Evolutionary conservation across 768 basidiomycete genomes (phyloP).

Genomic region (Auriscalpium microsporum): DNA sequence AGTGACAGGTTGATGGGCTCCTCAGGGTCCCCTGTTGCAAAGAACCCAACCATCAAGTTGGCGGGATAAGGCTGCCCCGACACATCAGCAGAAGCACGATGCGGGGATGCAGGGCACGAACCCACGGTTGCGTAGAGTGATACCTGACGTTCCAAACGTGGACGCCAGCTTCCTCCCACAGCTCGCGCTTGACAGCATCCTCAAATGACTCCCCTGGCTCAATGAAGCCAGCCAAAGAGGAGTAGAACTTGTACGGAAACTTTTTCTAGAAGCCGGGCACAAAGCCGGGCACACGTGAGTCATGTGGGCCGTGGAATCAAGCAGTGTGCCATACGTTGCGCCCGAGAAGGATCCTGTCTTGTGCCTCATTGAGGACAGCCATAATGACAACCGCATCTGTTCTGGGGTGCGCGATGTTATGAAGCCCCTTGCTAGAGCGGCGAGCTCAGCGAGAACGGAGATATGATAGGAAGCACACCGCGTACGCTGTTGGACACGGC

Average conservation of each 20-base stretch:
- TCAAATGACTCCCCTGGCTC: constrained; percentile 94
- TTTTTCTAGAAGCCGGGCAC: no score
- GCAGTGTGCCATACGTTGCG: constrained; percentile 48
- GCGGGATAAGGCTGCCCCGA: constrained; percentile 73
- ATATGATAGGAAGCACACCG: background rate
- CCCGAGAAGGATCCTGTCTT: constrained; percentile 81
- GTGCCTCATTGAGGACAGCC: constrained; percentile 70
- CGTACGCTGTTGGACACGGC: constrained; percentile 68
- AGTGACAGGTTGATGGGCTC: constrained; percentile 77
- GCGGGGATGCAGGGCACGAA: constrained; percentile 17
- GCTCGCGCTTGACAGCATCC: constrained; percentile 85
- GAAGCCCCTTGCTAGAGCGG: constrained; percentile 59
- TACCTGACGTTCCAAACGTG: constrained; percentile 76
- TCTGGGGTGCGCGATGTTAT: constrained; percentile 79
- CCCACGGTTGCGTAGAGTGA: constrained; percentile 85
- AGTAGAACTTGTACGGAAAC: constrained; percentile 69
- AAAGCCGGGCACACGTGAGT: no score
- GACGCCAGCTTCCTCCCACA: constrained; percentile 96
- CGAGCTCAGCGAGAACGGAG: no score
- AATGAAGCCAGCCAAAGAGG: constrained; percentile 87
- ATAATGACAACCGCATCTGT: constrained; percentile 91
- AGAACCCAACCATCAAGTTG: constrained; percentile 87
- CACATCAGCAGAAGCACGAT: background rate
- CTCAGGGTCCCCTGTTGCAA: constrained; percentile 64
- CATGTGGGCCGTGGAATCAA: no score